Percentiles rank a stretch among this genome's conserved stretches.
Evolutionary conservation across 2,329 filamentous ascomycete species (phyloP).

Genomic region (Trichoderma sp.): DNA sequence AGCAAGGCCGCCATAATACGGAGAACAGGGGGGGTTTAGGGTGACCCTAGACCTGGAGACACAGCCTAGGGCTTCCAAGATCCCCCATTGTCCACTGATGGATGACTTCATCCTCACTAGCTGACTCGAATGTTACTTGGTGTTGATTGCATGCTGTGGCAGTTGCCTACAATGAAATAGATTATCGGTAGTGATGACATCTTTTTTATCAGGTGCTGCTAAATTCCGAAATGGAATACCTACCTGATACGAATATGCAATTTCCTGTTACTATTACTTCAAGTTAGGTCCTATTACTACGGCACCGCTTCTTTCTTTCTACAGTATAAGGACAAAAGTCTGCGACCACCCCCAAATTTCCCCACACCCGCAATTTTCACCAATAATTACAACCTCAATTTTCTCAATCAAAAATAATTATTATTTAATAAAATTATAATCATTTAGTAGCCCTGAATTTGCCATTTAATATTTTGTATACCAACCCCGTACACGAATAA

Average conservation of each 20-base stretch:
- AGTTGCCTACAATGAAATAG: not conserved
- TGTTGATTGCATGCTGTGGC: not conserved
- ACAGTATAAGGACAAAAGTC: too few species aligned
- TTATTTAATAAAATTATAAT: not conserved
- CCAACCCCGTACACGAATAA: not conserved
- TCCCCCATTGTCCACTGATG: not conserved
- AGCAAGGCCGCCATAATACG: not conserved
- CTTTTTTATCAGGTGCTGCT: too few species aligned
- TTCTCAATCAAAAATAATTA: not conserved
- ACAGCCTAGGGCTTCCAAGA: not conserved
- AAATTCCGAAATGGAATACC: too few species aligned
- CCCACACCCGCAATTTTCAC: not conserved
- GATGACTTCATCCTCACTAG: not conserved
- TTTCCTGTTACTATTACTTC: too few species aligned
- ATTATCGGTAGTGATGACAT: not conserved
- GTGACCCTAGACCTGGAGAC: not conserved
- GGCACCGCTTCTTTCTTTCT: not conserved
- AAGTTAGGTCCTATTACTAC: too few species aligned
- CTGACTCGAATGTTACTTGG: not conserved
- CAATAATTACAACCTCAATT: not conserved
- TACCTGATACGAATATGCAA: not conserved
- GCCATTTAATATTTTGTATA: not conserved
- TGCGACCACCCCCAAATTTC: too few species aligned
- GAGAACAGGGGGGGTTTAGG: not conserved
- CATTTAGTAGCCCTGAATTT: not conserved